Conservation (phyloP, 2,329 filamentous ascomycete species). For the Pyricularia sp. region DNA sequence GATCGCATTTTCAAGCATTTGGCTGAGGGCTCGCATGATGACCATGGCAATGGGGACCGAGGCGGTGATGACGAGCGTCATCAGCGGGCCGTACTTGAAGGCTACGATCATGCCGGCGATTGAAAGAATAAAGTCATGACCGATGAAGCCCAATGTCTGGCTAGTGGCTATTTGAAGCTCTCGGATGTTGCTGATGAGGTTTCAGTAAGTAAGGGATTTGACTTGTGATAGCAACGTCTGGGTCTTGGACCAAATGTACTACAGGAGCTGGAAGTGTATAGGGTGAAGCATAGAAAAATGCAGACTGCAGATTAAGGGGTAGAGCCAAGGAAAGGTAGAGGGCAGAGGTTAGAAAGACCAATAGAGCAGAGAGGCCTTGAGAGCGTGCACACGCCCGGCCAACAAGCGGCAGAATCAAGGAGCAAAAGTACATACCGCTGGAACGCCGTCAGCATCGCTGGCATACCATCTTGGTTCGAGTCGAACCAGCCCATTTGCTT, state of each 20-base stretch:
- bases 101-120: slow-evolving; percentile 61
- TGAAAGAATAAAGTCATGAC: slow-evolving; percentile 56
- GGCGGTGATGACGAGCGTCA: slow-evolving; percentile 71
- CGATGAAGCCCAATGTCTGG: slow-evolving; percentile 63
- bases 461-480: slow-evolving; percentile 57
- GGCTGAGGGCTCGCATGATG: slow-evolving; percentile 50
- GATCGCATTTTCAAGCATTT: slow-evolving; percentile 55
- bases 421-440: slow-evolving; percentile 52
- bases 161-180: slow-evolving; percentile 77
- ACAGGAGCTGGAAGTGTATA: neutral
- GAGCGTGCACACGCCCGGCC: neutral
- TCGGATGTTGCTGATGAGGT: slow-evolving; percentile 57
- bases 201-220: slow-evolving; percentile 3
- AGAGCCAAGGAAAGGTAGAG: too few species aligned
- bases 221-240: neutral
- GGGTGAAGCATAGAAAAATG: too few species aligned
- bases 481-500: slow-evolving; percentile 83
- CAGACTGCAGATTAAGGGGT: too few species aligned
- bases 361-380: too few species aligned
- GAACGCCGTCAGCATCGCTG: slow-evolving; percentile 59
- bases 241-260: too few species aligned
- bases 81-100: slow-evolving; percentile 71
- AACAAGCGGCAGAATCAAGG: neutral
- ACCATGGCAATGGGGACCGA: slow-evolving; percentile 59
- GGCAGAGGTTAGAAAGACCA: too few species aligned